Conservation (phyloP, 2,329 filamentous ascomycete genomes). For the Alternaria gaisen region DNA sequence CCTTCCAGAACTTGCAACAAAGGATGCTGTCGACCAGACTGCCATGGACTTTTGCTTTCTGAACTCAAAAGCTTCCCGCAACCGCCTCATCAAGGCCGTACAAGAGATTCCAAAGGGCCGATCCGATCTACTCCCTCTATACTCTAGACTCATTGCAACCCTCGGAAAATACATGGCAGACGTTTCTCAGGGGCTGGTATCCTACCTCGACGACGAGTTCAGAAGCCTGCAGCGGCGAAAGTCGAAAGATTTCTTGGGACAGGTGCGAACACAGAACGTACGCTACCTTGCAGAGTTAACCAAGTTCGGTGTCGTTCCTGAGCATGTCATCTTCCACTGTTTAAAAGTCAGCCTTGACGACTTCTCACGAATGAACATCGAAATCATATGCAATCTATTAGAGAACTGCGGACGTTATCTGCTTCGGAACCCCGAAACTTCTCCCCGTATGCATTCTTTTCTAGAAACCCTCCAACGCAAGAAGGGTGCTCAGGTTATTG, state of each 20-base stretch:
- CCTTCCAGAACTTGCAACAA: slow-evolving; percentile 89
- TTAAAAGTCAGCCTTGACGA: slow-evolving; percentile 97
- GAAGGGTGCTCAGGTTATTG: slow-evolving; percentile 93
- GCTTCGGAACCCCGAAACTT: slow-evolving; percentile 89
- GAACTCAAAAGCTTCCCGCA: slow-evolving; percentile 97
- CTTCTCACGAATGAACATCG: slow-evolving; percentile 98
- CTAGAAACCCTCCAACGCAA: slow-evolving; percentile 94
- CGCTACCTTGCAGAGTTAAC: slow-evolving; percentile 98
- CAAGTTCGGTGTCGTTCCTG: slow-evolving; percentile 96
- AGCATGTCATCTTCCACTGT: slow-evolving; percentile 98
- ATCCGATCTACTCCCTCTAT: slow-evolving; percentile 87
- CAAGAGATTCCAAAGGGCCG: slow-evolving; percentile 95
- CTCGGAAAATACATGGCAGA: slow-evolving; percentile 94
- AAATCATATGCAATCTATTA: slow-evolving; percentile 94
- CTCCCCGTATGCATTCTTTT: slow-evolving; percentile 91
- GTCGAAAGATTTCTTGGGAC: slow-evolving; percentile 95
- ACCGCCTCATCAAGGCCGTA: slow-evolving; percentile 89
- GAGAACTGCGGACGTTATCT: slow-evolving; percentile 97
- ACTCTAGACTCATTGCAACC: slow-evolving; percentile 91
- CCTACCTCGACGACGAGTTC: slow-evolving; percentile 95
- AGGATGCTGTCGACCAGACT: slow-evolving; percentile 89
- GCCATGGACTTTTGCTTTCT: slow-evolving; percentile 98
- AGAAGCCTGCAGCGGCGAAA: slow-evolving; percentile 95
- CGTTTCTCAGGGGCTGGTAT: slow-evolving; percentile 88
- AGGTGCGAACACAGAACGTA: slow-evolving; percentile 92